Base-by-base conservation (phyloP, 1,139 yeast genomes). In the Yamadazyma epiphylla region DNA sequence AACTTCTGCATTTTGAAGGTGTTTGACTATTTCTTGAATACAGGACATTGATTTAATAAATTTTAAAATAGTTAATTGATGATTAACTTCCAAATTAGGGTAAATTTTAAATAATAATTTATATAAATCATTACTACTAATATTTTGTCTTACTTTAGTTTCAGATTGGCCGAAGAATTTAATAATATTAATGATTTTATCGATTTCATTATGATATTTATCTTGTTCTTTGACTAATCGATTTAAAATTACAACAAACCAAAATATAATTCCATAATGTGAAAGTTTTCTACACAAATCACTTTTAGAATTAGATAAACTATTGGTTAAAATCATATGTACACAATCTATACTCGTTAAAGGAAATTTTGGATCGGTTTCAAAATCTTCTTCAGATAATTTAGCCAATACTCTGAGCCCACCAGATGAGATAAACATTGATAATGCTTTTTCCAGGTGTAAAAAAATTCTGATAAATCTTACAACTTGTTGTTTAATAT, bases 401-500 rank as follows among this genome's bases (percentile, higher is more conserved):
- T 68, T 68, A 4, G 75, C 54, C 22, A 74, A 51, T n/a, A 69
- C 60, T 29, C 66, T 58, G 14, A 78, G 52, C 0, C 83, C 82
- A 8, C 83, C 83, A 43, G 77, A 64, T 3, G 78, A 66, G 3
- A 77, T 63, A 41, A 77, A 72, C 66, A 69, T 63, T 5, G 70
- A 64, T 16, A 76, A 46, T 1, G 73, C 67, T 24, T 53, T 49
- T 12, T 61, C 62, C 5, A 74, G 61, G 5, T 49, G 45, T 15
- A 59, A 49, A 28, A 71, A 60, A 5, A 64, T 47, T 12, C 57
- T 52, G 10, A 77, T 59, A 28, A 77, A 63, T 23, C 52, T 48
- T 1, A 67, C 72, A 5, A 75, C 74, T 41, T 68, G 70, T 11
- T 55, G 39, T 30, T 80, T 58, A 4, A 71, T 59, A 7, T 49